Base-by-base conservation (phyloP, 2,329 filamentous ascomycete species). In the Penicillium sp. region DNA sequence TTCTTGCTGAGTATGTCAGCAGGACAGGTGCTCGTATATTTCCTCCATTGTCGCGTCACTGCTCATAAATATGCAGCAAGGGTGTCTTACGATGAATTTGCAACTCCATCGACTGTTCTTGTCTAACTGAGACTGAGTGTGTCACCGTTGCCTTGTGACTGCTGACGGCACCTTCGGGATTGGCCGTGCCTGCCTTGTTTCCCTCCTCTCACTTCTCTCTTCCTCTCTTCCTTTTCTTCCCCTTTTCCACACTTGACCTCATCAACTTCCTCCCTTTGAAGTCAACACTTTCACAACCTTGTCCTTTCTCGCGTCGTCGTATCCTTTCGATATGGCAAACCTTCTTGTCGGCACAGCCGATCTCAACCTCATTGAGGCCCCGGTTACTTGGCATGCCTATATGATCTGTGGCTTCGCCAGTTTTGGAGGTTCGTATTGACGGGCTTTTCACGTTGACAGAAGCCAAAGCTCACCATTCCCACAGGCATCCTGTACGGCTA, bases 351-450 rank as follows among this genome's bases (percentile, higher is more conserved):
- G 65, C 32, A 73, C 70, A 10, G 64, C 74, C 55, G 80, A 87
- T 69, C 74, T 86, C 56, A 75, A 77, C 60, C 77, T 80, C 56
- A 80, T 88, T 66, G 86, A 89, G 78, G 85, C 86, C 10, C 85
- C 86, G 61, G 81, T 88, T 62, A 88, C 85, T 59, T 74, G 83
- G 73, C 85, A 86, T 77, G 85, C 85, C 49, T 88, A 89, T 70
- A 55, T 87, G 44, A 81, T 88, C 67, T 88, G 85, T 71, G 85
- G 84, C 58, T 89, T 88, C 58, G 86, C 86, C 54, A 84, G 85
- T 27, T 87, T 88, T 55, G 86, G 86, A 65, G 86, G 60, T 63
- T 18, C n/a, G 48, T 18, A 17, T 26, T 24, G 5, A 13, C 13
- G 12, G 84, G 71, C 63, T 66, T 51, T 61, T 67, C 59, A 12